Evolutionary conservation across 306 rosid species (phyloP), one percentile per base, ranked within the genome.

Genomic region (Fragaria iinumae): DNA sequence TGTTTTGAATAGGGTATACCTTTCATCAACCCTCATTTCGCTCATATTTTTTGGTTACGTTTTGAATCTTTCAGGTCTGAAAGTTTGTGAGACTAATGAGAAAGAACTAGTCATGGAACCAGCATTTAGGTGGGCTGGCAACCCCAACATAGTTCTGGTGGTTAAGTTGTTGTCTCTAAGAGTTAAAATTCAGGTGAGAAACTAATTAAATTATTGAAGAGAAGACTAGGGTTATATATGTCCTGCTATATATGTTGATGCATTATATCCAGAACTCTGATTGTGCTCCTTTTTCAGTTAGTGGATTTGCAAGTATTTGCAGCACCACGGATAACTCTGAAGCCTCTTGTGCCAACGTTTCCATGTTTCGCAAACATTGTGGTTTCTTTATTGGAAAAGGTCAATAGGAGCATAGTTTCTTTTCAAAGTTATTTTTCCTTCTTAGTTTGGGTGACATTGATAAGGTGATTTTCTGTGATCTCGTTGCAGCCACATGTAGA

Each of bases 261-360:
- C 71, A 69, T 80, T 79, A 52, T 68, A n/a, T 78, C 73, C 62
- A 45, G 84, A 68, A 84, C 5, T 80, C 77, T 88, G 67, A 76
- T 56, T 80, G 36, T 83, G 70, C 48, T 81, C 23, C 74, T 66
- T 85, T 86, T 60, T 83, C 95, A 94, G 98, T 79, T 90, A 80
- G 87, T 89, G 72, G 98, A 94, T 85, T 55, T 94, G 41, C 97
- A 92, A 87, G 38, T 94, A 73, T 94, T 90, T 91, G 91, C 84
- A 0, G 17, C 87, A 25, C 92, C 89, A 0, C 87, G 97, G 80
- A 57, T 92, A 72, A 72, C 89, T 82, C 78, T 94, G 79, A 92
- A 90, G 81, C 97, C 98, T 83, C 86, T 94, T 43, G 97, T 92
- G 59, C 92, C 98, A n/a, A 84, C 91, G n/a, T 83, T 94, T 80